These are phyloP conservation scores for Lycium barbarum DNA, from an alignment of 257 asterid species.

Conservation along the genomic window DNA sequence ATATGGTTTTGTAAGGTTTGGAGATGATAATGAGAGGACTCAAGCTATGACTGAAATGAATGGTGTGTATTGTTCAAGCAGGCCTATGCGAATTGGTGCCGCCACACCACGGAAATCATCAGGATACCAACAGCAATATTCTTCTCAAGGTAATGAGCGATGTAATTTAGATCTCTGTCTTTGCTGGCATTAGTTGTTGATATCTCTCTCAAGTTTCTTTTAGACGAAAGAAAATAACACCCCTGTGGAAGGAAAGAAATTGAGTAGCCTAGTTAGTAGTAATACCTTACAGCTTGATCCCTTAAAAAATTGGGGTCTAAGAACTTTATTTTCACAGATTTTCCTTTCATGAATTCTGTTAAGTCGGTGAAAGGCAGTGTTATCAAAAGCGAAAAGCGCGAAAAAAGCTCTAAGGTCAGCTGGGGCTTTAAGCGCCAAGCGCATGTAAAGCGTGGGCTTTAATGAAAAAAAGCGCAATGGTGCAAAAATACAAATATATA, in stretches of 20 bases:
- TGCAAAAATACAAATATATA: too few relatives aligned
- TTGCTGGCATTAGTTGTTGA: not conserved
- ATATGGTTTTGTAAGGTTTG: slow-evolving; percentile 93
- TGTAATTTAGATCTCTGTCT: not conserved
- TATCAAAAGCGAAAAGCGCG: too few relatives aligned
- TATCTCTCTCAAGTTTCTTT: slow-evolving; percentile 25
- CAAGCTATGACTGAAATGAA: slow-evolving; percentile 92
- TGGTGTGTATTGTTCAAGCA: slow-evolving; percentile 78
- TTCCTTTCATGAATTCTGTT: not conserved
- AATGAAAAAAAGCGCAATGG: too few relatives aligned
- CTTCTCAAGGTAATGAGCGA: slow-evolving; percentile 62
- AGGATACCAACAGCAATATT: slow-evolving; percentile 73
- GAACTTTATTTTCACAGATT: not conserved
- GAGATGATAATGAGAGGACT: slow-evolving; percentile 83
- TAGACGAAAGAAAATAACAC: not conserved
- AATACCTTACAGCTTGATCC: not conserved
- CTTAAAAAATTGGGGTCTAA: not conserved
- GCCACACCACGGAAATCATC: slow-evolving; percentile 89
- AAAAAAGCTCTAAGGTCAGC: too few relatives aligned
- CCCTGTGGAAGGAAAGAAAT: not conserved
- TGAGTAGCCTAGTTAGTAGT: not conserved
- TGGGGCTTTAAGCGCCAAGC: too few relatives aligned
- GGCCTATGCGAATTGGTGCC: slow-evolving; percentile 94
- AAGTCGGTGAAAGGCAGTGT: slow-evolving; percentile 4
- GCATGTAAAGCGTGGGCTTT: too few relatives aligned